Base-by-base conservation (phyloP, 2,329 filamentous ascomycete species). In the Diaporthe aspalathi region DNA sequence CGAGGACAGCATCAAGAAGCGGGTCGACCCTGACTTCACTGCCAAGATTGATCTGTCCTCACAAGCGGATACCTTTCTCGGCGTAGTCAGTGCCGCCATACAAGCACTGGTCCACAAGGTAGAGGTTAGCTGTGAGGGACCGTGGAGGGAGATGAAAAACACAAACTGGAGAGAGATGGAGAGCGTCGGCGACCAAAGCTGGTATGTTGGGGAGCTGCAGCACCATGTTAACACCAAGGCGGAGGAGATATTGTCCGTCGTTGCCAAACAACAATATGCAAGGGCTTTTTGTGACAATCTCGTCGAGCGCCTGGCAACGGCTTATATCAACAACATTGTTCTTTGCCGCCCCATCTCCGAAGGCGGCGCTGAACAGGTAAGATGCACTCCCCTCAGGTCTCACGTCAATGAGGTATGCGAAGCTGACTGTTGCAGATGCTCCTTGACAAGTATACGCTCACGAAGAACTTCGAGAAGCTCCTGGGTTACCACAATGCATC, bases 121-220 rank as follows among this genome's bases (percentile, higher is more conserved):
- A 5, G 95, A 97, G 79, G 80, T 91, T 0, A 92, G 92, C 67
- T 92, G 94, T 76, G 95, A 98, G 74, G 89, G 92, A 0, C 91
- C 92, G 20, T 99, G 95, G 96, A 90, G 95, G 70, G 96, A 98
- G 83, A 99, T 99, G 96, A 92, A 92, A 74, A 97, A 98, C 79
- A 97, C 93, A 0, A 93, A 95, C 62, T 99, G 96, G 96, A 93
- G 92, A 80, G 94, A 93, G 74, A 93, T 99, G 86, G 96, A 98
- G 76, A 93, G 89, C 72, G 96, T 97, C 5, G 94, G 94, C 54
- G 96, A 99, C 80, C 94, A 98, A 79, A 98, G 94, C 81, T 91
- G 93, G 0, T 99, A 98, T 76, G 94, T 98, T 32, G 89, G 90
- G 11, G 94, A 97, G 80, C 85, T 99, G 3, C 83, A 97, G 57